Evolutionary conservation across 768 basidiomycete species (phyloP).

Genomic region (Albatrellus ellisii): DNA sequence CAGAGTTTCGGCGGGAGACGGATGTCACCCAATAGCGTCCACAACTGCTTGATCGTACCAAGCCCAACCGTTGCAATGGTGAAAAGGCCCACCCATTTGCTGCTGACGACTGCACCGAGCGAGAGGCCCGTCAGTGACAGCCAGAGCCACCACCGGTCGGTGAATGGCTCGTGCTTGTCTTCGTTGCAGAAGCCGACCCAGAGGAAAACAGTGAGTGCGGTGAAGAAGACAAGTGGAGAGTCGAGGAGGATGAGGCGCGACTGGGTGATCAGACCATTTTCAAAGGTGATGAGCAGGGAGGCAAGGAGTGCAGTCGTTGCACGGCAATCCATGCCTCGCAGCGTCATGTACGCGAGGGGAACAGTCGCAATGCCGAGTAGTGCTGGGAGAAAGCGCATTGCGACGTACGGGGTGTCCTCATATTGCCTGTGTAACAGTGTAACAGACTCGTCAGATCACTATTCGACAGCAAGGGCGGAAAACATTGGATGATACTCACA

Average conservation of each 20-base stretch:
- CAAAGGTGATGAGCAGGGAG: slow-evolving; percentile 86
- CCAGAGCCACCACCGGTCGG: slow-evolving; percentile 86
- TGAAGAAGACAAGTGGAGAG: slow-evolving; percentile 97
- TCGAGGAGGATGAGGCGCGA: slow-evolving; percentile 96
- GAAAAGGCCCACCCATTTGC: slow-evolving; percentile 98
- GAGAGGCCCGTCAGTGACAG: slow-evolving; percentile 76
- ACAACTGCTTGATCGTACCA: slow-evolving; percentile 75
- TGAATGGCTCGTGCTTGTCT: slow-evolving; percentile 76
- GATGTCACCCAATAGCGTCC: slow-evolving; percentile 81
- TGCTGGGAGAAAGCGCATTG: slow-evolving; percentile 95
- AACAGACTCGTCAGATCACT: background rate
- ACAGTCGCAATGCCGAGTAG: slow-evolving; percentile 79
- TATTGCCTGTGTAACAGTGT: slow-evolving; percentile 43
- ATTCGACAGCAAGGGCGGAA: background rate
- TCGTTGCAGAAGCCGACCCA: slow-evolving; percentile 91
- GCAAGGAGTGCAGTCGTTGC: slow-evolving; percentile 88
- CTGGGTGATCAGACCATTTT: slow-evolving; percentile 93
- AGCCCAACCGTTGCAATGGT: slow-evolving; percentile 91
- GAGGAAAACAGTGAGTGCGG: slow-evolving; percentile 73
- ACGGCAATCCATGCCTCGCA: slow-evolving; percentile 85
- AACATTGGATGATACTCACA: slow-evolving; percentile 36
- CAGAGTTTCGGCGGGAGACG: slow-evolving; percentile 65
- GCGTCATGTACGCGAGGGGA: slow-evolving; percentile 84
- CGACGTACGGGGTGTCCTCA: slow-evolving; percentile 84
- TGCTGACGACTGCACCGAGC: slow-evolving; percentile 84